Evolutionary conservation across 176 grass and related monocot species (phyloP).

Genomic region (Bromus sterilis): DNA sequence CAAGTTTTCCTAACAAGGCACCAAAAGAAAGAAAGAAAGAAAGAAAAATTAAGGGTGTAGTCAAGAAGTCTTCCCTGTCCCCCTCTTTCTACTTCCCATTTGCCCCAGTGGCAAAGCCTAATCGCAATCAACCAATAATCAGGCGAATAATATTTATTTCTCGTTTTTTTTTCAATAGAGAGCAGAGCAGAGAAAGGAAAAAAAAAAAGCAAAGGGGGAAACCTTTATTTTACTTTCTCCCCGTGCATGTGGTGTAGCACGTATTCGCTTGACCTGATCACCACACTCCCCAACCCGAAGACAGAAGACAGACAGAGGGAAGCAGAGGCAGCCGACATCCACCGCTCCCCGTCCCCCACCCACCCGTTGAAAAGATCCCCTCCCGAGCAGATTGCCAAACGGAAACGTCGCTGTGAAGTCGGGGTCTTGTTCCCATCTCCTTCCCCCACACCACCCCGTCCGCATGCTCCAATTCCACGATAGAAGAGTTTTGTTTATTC

Average conservation of each 20-base stretch:
- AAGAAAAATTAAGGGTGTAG: too few species aligned
- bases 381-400: neutral
- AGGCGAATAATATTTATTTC: too few species aligned
- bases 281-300: neutral
- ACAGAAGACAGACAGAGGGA: too few species aligned
- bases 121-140: neutral
- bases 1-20: neutral
- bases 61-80: neutral
- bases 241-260: neutral
- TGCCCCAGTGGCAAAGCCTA: neutral
- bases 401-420: neutral
- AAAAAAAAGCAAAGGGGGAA: neutral
- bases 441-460: neutral
- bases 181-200: too few species aligned
- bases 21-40: constrained; percentile 8
- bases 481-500: constrained; percentile 11
- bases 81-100: neutral
- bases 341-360: constrained; percentile 18
- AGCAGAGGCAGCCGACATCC: constrained; percentile 28
- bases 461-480: constrained; percentile 35
- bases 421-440: neutral
- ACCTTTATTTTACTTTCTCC: too few species aligned
- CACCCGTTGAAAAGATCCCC: constrained; percentile 7
- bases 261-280: neutral
- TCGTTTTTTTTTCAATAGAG: too few species aligned